Base-by-base conservation (phyloP, 2,329 filamentous ascomycete genomes). In the Alternaria sp. region DNA sequence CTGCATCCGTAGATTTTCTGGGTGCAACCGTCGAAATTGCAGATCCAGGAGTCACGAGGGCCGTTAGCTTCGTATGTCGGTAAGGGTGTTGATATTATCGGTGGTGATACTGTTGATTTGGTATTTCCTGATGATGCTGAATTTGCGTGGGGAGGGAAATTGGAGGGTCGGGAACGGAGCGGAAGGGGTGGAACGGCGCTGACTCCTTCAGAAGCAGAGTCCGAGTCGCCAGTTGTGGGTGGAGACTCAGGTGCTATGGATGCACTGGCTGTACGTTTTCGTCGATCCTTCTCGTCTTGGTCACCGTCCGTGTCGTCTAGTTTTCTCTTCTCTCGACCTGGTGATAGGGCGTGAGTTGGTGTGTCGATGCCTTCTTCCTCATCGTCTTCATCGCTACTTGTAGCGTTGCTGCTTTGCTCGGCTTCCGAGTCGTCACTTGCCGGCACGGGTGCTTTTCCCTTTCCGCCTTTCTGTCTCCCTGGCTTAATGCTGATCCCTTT, bases 1-100 rank as follows among this genome's bases (percentile, higher is more conserved):
- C 88, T 85, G n/a, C 87, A 88, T 3, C 84, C 85, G 64, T 89
- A 89, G 11, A 92, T 87, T 44, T 89, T 84, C 69, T 89, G 89
- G 41, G 81, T 81, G 71, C 91, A 93, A 23, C 86, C 88, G 11
- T 88, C 86, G 64, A 90, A 84, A 5, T 86, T 85, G 71, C 91
- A 93, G 1, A 81, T 82, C 90, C 90, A 93, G 0, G 88, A 88
- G 57, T 89, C 86, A 62, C 88, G 84, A 0, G 88, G 86, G 0
- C 87, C 89, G 33, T 84, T 80, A 3, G 81, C 56, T 43, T 73
- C 66, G 61, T 76, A 77, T 7, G 77, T 76, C 12, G 78, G 78
- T 9, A 79, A 63, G 0, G 78, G 74, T 6, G 75, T 77, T 1
- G 76, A 75, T 26, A 79, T 61, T 2, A 79, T 59, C 4, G 72